Conservation (phyloP, 169 alveolate species). For the Plasmodium gonderi region DNA sequence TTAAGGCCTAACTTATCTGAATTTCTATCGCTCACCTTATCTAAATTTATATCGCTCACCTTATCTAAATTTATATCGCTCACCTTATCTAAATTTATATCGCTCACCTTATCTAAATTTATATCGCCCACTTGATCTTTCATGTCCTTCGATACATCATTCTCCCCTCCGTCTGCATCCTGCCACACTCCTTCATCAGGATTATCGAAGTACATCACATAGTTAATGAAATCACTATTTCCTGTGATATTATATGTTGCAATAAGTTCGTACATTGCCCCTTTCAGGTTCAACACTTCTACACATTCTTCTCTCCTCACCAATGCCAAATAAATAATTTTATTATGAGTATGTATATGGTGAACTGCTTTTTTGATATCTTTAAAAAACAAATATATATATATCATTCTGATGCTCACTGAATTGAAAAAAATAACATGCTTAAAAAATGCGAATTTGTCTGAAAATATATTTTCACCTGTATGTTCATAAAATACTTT, state of each 20-base stretch:
- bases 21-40: too few relatives aligned
- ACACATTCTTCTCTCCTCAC: conserved; percentile 1
- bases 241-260: conserved; percentile 25
- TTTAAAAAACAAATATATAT: conserved; percentile 55
- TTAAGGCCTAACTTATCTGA: too few relatives aligned
- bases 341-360: conserved; percentile 69
- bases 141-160: neutral
- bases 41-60: too few relatives aligned
- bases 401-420: conserved; percentile 67
- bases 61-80: too few relatives aligned
- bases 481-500: conserved; percentile 58
- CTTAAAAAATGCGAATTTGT: conserved; percentile 32
- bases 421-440: conserved; percentile 66
- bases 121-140: neutral
- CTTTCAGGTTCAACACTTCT: neutral
- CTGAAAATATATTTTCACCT: conserved; percentile 29
- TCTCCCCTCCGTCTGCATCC: neutral
- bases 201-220: neutral
- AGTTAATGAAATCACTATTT: conserved; percentile 14
- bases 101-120: too few relatives aligned
- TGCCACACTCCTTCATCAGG: too few relatives aligned
- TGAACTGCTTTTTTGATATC: conserved; percentile 47
- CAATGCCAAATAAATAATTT: conserved; percentile 42
- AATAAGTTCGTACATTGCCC: neutral
- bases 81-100: too few relatives aligned